phyloP scores from a whole-genome alignment of 345 rosid species.

The Aethionema arabicum region DNA sequence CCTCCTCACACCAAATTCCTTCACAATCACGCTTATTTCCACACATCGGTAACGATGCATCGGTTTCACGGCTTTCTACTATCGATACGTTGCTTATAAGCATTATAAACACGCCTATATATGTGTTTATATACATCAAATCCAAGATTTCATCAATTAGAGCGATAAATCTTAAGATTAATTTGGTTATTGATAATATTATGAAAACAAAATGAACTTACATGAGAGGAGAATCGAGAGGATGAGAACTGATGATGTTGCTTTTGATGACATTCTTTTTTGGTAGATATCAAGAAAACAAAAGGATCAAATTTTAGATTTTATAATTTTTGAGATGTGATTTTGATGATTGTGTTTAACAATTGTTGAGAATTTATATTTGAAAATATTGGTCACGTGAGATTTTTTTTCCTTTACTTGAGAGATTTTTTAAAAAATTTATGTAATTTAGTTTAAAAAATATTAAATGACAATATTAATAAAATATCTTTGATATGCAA shows the following conservation, averaged over 20 bases:
- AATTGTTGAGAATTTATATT: no score
- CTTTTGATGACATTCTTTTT: slow-evolving; percentile 9
- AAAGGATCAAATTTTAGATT: no score
- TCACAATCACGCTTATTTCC: slow-evolving; percentile 18
- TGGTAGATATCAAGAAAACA: background rate
- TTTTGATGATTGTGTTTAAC: no score
- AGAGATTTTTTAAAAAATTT: no score
- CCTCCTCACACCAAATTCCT: slow-evolving; percentile 21
- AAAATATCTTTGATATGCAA: no score
- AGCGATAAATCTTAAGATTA: background rate
- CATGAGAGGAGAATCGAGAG: slow-evolving; percentile 18
- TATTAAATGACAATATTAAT: no score
- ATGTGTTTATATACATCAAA: background rate
- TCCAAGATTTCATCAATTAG: background rate
- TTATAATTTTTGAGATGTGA: background rate
- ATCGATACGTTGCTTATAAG: slow-evolving; percentile 8
- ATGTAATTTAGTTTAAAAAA: no score
- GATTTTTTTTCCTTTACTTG: no score
- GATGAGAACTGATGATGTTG: slow-evolving; percentile 13
- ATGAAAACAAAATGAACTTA: no score
- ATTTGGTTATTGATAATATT: no score
- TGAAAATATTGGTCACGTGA: no score
- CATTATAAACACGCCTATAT: slow-evolving; percentile 15
- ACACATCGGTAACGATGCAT: background rate
- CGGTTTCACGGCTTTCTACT: background rate